Evolutionary conservation across 2,329 filamentous ascomycete genomes (phyloP), one percentile per base, ranked within the genome.

Genomic region (Fusarium sp.): DNA sequence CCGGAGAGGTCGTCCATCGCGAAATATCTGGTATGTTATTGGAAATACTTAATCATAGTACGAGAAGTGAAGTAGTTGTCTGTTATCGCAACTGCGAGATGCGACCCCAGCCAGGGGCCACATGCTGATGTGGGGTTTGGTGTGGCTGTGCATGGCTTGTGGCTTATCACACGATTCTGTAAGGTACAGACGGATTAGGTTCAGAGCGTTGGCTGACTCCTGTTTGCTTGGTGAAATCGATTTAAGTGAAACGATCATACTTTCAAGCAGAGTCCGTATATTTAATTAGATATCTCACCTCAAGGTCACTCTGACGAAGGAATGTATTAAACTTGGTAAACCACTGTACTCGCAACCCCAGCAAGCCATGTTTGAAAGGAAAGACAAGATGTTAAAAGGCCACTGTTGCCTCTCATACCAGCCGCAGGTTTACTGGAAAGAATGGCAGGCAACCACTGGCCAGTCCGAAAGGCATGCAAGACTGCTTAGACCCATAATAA

Each of bases 1-100:
- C 87, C 85, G 52, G 87, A 86, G 54, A 91, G 86, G 81, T 91
- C 89, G 74, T 91, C 87, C 89, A 91, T 91, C 63, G 78, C 83
- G 63, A 66, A 48, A 60, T 49, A 72, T 60, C 49, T 72, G 55
- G 63, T 72, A 62, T 61, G 63, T 66, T 75, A 74, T 73, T 61
- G 69, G n/a, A 60, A 67, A 63, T 72, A 64, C 63, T 77, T 66
- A 72, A 63, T 74, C 78, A 79, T 79, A 66, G 63, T 69, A 69
- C 44, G 48, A 63, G 69, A 62, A 73, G 44, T 59, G 39, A 68
- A 60, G 51, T 39, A 44, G 67, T 69, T 59, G 62, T 70, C 61
- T 72, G 63, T 69, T 69, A 69, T 75, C 66, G 74, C 71, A 72
- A 73, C 63, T 55, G 49, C 60, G 59, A 59, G 67, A 63, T 74